Base-by-base conservation (phyloP, 2,329 filamentous ascomycete species). In the Amauroascus verrucosus region DNA sequence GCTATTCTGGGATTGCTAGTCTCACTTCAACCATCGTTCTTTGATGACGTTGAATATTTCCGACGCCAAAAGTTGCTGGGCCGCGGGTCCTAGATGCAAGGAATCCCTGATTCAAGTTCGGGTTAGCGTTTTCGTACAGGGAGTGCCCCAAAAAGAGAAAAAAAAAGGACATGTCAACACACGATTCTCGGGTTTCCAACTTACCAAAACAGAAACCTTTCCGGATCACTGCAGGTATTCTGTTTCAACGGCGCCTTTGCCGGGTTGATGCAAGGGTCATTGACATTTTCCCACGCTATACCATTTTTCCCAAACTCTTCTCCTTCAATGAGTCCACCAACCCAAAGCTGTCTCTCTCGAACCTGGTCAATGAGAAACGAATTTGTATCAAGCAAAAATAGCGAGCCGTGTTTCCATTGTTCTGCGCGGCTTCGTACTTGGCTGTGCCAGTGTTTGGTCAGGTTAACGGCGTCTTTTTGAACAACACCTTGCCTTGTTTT, bases 191-290 rank as follows among this genome's bases (percentile, higher is more conserved):
- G 8, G 45, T 16, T 40, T 28, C 28, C 32, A 35, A 56, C 65
- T 64, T 61, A 71, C 70, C 69, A 70, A 59, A 72, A 71, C 35
- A 71, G 61, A 60, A 67, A 70, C 54, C 66, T 68, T 26, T 68
- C 63, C 26, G 70, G 67, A 50, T 63, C 56, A 48, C 62, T 62
- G 60, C 69, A 71, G 54, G 62, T 58, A 54, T 61, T 53, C 30
- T 59, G 59, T 50, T 51, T 61, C 50, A 35, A 22, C 35, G 22
- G 32, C 24, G 7, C 9, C 11, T 37, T 24, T 32, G 38, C 20
- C 22, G 9, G 14, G 28, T 62, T 55, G 51, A 67, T 59, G 57
- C 68, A 72, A 45, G 67, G 62, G 30, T 64, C 60, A n/a, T 61
- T 61, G 41, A 71, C 64, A 57, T 70, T 66, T 41, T 64, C 64